phyloP scores from a whole-genome alignment of 345 rosid species.

The Anacardium occidentale region DNA sequence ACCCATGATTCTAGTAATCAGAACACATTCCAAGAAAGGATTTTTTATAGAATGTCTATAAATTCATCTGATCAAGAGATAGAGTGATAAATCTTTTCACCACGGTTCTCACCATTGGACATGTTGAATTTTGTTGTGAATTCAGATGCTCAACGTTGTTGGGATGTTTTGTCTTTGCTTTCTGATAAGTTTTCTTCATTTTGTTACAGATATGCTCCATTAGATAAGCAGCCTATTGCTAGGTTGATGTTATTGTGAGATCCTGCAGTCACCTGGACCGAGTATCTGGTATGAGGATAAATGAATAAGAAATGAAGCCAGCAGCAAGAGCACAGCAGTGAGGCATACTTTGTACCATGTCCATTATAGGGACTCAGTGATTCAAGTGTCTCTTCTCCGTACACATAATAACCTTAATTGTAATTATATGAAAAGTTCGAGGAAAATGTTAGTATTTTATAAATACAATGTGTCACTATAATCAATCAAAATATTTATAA shows the following conservation, averaged over 20 bases:
- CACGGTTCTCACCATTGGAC: neutral
- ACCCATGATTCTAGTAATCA: neutral
- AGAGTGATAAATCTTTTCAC: neutral
- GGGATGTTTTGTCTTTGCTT: neutral
- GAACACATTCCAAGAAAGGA: neutral
- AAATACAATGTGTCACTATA: too few species aligned
- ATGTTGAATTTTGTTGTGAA: constrained; percentile 4
- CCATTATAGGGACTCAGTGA: too few species aligned
- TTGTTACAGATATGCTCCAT: constrained; percentile 26
- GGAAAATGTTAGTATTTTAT: too few species aligned
- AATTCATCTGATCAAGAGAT: neutral
- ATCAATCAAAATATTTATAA: too few species aligned
- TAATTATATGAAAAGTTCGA: too few species aligned
- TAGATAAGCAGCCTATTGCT: constrained; percentile 9
- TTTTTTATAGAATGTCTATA: neutral
- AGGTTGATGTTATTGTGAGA: constrained; percentile 10
- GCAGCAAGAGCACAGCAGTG: neutral
- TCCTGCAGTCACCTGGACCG: neutral
- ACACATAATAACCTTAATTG: too few species aligned
- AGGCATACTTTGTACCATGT: too few species aligned
- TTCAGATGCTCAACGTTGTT: neutral
- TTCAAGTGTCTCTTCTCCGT: too few species aligned
- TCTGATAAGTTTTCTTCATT: neutral
- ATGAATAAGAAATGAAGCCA: constrained; percentile 16
- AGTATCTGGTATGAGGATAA: neutral